Percentiles rank a stretch among this genome's conserved stretches.
phyloP scores from a whole-genome alignment of 1,284 basidiomycete genomes.

The Marasmius sp. region DNA sequence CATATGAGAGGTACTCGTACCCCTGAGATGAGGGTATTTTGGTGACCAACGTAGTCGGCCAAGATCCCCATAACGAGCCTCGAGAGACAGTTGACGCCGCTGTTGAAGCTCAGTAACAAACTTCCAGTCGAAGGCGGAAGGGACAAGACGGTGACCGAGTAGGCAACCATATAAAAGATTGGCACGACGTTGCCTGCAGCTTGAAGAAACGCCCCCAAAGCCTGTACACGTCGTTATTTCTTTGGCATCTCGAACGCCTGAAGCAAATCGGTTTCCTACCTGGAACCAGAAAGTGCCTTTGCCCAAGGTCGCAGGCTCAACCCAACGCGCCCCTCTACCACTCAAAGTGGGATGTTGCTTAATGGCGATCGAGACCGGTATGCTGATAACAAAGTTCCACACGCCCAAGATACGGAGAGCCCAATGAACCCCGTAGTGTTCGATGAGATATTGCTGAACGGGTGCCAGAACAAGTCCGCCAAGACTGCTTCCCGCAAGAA shows the following conservation, averaged over 20 bases:
- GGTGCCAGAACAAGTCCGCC: slow-evolving; percentile 46
- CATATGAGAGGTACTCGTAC: slow-evolving; percentile 20
- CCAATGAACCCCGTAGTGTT: slow-evolving; percentile 34
- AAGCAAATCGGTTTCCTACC: slow-evolving; percentile 23
- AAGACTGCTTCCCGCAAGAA: slow-evolving; percentile 40
- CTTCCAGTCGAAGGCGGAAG: slow-evolving; percentile 38
- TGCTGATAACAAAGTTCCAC: slow-evolving; percentile 39
- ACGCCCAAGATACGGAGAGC: slow-evolving; percentile 39
- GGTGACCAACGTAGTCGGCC: slow-evolving; percentile 42
- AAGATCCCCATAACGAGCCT: slow-evolving; percentile 42
- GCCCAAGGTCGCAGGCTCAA: slow-evolving; percentile 36
- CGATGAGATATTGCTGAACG: slow-evolving; percentile 37
- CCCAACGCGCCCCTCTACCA: slow-evolving; percentile 17
- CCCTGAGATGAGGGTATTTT: slow-evolving; percentile 44
- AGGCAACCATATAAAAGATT: slow-evolving; percentile 42
- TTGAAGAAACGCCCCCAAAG: slow-evolving; percentile 41
- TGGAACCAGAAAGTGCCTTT: slow-evolving; percentile 44
- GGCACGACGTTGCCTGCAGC: slow-evolving; percentile 47
- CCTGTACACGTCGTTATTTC: slow-evolving; percentile 20
- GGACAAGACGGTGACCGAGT: slow-evolving; percentile 38
- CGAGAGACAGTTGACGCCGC: slow-evolving; percentile 42
- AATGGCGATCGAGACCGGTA: slow-evolving; percentile 37
- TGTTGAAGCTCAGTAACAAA: slow-evolving; percentile 41
- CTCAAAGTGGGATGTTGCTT: slow-evolving; percentile 23
- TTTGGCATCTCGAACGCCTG: neutral